A percentile compares a stretch with the other conserved stretches of the same genome.
phyloP scores from a whole-genome alignment of 148 eudicot genomes.

The Fagopyrum tataricum region DNA sequence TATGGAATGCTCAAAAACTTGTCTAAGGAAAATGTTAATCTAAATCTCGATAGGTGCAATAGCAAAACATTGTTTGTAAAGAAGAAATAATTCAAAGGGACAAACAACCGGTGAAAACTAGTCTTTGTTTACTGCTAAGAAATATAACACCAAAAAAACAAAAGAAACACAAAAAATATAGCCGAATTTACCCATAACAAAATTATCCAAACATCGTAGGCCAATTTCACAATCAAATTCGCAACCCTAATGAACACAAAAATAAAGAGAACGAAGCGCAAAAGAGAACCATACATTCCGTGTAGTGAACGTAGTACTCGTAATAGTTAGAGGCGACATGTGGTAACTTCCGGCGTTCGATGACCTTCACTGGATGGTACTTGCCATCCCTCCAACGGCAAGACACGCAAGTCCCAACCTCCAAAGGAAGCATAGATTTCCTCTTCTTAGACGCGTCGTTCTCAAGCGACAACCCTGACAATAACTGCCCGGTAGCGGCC shows the following conservation, averaged over 20 bases:
- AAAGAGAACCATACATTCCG: slow-evolving; percentile 9
- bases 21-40: no score
- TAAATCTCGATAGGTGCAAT: no score
- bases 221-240: slow-evolving; percentile 6
- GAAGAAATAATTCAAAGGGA: background rate
- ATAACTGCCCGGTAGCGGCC: background rate
- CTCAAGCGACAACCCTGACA: background rate
- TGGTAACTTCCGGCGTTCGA: slow-evolving; percentile 12
- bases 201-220: background rate
- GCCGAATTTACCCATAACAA: background rate
- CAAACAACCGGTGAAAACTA: no score
- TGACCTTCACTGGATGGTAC: slow-evolving; percentile 12
- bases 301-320: slow-evolving; percentile 17
- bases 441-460: slow-evolving; percentile 4
- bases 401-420: slow-evolving; percentile 12
- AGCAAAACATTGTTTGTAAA: background rate
- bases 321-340: background rate
- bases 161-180: background rate
- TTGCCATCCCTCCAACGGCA: slow-evolving; percentile 16
- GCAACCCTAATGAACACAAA: background rate
- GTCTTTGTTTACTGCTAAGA: background rate
- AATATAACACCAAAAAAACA: background rate
- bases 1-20: no score
- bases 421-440: slow-evolving; percentile 6
- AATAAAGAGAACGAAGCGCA: background rate